Evolutionary conservation across 768 basidiomycete genomes (phyloP).

Genomic region (Suillus alpinus): DNA sequence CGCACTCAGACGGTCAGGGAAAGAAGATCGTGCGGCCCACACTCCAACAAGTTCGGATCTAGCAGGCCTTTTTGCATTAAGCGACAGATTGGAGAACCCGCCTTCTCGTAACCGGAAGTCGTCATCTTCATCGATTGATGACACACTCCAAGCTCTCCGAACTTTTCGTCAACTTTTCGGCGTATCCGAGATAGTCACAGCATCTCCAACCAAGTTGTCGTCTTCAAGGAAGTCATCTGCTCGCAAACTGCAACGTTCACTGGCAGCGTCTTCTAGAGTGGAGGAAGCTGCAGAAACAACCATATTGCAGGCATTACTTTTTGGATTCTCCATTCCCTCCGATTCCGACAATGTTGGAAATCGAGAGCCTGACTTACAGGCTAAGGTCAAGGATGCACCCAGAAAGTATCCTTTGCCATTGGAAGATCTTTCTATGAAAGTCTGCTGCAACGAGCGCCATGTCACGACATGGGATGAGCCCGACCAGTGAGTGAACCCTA

Average conservation of each 20-base stretch:
- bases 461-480: constrained; percentile 27
- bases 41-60: background rate
- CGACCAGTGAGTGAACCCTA: constrained; percentile 13
- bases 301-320: background rate
- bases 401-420: background rate
- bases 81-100: background rate
- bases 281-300: background rate
- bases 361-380: background rate
- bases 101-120: background rate
- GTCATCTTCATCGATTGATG: background rate
- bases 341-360: background rate
- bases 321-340: background rate
- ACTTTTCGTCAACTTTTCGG: background rate
- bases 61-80: background rate
- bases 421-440: constrained; percentile 15
- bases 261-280: background rate
- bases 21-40: background rate
- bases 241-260: background rate
- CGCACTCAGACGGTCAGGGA: background rate
- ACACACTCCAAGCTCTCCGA: background rate
- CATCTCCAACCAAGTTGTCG: background rate
- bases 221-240: background rate
- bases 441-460: constrained; percentile 11
- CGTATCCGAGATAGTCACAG: background rate
- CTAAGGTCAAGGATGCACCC: background rate